Conservation (phyloP, 768 basidiomycete species). For the Leccinum variicolor region DNA sequence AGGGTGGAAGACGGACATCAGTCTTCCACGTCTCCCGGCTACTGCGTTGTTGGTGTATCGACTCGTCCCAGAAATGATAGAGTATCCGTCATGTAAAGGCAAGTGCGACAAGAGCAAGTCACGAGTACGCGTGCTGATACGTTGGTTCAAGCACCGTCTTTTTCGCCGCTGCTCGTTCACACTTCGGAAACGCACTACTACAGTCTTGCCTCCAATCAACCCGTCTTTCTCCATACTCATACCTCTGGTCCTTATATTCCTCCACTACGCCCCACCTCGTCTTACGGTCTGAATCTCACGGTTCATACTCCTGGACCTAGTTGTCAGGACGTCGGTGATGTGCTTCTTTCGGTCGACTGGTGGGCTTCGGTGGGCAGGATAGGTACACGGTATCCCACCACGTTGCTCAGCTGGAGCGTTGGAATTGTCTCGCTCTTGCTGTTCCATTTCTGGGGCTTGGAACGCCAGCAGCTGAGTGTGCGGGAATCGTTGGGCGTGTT, state of each 20-base stretch:
- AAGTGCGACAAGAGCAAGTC: neutral
- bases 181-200: slow-evolving; percentile 72
- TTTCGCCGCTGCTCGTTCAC: slow-evolving; percentile 68
- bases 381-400: slow-evolving; percentile 71
- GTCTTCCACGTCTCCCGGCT: slow-evolving; percentile 54
- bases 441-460: slow-evolving; percentile 46
- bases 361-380: slow-evolving; percentile 65
- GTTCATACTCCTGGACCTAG: slow-evolving; percentile 53
- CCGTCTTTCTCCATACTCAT: slow-evolving; percentile 60
- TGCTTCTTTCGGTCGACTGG: slow-evolving; percentile 68
- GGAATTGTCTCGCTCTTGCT: slow-evolving; percentile 63
- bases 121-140: slow-evolving; percentile 4
- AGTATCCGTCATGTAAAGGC: slow-evolving; percentile 30
- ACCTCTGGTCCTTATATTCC: slow-evolving; percentile 62
- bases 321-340: slow-evolving; percentile 39
- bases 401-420: slow-evolving; percentile 67
- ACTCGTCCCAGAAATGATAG: slow-evolving; percentile 34
- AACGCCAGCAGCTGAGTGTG: slow-evolving; percentile 41
- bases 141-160: slow-evolving; percentile 42
- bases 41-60: slow-evolving; percentile 67
- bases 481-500: slow-evolving; percentile 48
- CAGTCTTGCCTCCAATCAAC: slow-evolving; percentile 38
- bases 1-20: slow-evolving; percentile 42
- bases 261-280: slow-evolving; percentile 6
- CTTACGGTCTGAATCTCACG: slow-evolving; percentile 47